Conservation (phyloP, 2,329 filamentous ascomycete species). For the Ciborinia camelliae region DNA sequence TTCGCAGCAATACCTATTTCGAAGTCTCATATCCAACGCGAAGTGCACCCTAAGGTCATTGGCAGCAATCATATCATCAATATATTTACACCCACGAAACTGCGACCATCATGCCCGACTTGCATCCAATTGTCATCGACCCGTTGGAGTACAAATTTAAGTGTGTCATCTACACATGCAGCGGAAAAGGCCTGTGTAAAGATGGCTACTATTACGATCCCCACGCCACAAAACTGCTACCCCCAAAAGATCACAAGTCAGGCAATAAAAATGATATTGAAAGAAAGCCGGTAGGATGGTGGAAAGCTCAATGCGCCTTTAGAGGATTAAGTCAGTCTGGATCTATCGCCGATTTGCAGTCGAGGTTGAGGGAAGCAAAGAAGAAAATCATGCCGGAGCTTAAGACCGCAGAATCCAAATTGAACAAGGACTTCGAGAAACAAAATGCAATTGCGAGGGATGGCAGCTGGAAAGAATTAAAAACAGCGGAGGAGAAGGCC, state of each 20-base stretch:
- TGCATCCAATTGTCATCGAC: slow-evolving; percentile 24
- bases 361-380: slow-evolving; percentile 24
- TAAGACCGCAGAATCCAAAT: slow-evolving; percentile 20
- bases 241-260: slow-evolving; percentile 23
- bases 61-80: neutral
- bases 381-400: slow-evolving; percentile 24
- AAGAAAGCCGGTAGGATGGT: slow-evolving; percentile 24
- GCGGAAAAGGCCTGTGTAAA: slow-evolving; percentile 25
- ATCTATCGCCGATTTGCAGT: slow-evolving; percentile 23
- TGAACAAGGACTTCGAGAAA: slow-evolving; percentile 25
- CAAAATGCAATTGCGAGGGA: slow-evolving; percentile 19
- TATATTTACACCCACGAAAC: neutral
- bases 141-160: slow-evolving; percentile 22
- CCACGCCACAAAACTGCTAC: slow-evolving; percentile 23
- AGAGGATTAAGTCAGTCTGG: slow-evolving; percentile 24
- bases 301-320: slow-evolving; percentile 28
- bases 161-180: slow-evolving; percentile 26
- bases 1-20: slow-evolving; percentile 2
- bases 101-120: slow-evolving; percentile 20
- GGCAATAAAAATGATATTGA: slow-evolving; percentile 18
- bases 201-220: slow-evolving; percentile 25
- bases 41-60: neutral
- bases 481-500: slow-evolving; percentile 23
- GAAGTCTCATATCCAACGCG: neutral
- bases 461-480: slow-evolving; percentile 16